These are phyloP conservation scores for Teratosphaeria viscida DNA, from an alignment of 2,329 filamentous ascomycete species.

Conservation along the genomic window DNA sequence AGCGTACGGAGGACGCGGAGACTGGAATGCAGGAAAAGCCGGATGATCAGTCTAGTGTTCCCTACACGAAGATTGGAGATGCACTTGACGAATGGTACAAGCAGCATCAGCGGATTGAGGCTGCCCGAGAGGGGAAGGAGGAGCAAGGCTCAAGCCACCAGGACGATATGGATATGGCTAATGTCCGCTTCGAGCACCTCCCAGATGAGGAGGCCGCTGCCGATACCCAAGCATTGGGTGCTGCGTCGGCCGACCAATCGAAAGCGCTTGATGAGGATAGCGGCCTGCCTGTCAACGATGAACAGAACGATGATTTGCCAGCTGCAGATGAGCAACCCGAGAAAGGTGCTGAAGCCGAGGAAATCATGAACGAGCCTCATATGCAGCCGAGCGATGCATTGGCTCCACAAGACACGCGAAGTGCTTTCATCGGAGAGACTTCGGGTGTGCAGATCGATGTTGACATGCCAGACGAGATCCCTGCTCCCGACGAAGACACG, in stretches of 20 bases:
- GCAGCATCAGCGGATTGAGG: conserved; percentile 66
- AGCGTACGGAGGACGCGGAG: not conserved
- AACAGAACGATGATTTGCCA: conserved; percentile 19
- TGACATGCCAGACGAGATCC: conserved; percentile 27
- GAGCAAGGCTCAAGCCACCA: conserved; percentile 47
- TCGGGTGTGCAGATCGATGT: conserved; percentile 32
- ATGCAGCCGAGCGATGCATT: conserved; percentile 7
- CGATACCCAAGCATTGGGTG: conserved; percentile 87
- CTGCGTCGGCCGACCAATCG: conserved; percentile 77
- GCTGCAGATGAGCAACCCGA: conserved; percentile 26
- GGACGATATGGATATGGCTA: conserved; percentile 55
- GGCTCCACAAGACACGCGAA: conserved; percentile 24
- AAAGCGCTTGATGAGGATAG: conserved; percentile 79
- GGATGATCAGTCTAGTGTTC: conserved; percentile 38
- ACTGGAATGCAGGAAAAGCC: conserved; percentile 8
- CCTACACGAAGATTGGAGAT: conserved; percentile 91
- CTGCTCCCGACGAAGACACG: conserved; percentile 27
- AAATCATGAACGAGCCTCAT: conserved; percentile 7
- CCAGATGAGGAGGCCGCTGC: conserved; percentile 69
- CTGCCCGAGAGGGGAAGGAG: not conserved
- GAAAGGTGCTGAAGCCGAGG: conserved; percentile 7
- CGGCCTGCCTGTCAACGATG: conserved; percentile 62
- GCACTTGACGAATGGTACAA: conserved; percentile 87
- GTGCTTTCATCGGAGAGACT: conserved; percentile 36
- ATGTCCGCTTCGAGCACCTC: conserved; percentile 87